Base-by-base conservation (phyloP, 2,329 filamentous ascomycete species). In the Colletotrichum kahawae region DNA sequence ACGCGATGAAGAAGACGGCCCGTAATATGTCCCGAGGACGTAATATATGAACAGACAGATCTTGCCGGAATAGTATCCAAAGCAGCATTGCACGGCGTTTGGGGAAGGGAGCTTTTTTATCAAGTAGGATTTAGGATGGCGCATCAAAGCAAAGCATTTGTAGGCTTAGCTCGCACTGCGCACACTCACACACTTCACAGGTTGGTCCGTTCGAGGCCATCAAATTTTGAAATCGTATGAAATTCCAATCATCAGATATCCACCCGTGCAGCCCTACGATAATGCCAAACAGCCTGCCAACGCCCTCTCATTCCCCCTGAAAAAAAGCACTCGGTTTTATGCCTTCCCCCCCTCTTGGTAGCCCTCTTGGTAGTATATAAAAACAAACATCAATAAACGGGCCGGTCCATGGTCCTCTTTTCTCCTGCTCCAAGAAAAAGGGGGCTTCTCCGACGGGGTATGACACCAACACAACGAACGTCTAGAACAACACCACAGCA, bases 61-160 rank as follows among this genome's bases (percentile, higher is more conserved):
- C 12, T 66, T 60, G 24, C 27, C 43, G 24, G 27, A 36, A 57
- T 64, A 38, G 54, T 68, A 33, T 72, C 18, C 33, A 54, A 48
- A 70, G 54, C 56, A 72, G 82, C 83, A 84, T 84, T 81, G 83
- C 79, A 82, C 74, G 83, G 83, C 80, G 83, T 84, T 83, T 76
- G 56, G 43, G 43, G 4, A 31, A 74, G 76, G 57, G 69, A 78
- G 43, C 5, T 43, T 67, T 66, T 31, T 60, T 24, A 33, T 14
- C 57, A 33, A 27, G 18, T n/a, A 33, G 8, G 31, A 8, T 60
- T 60, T 14, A 21, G 57, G 57, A 14, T 60, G 16, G 31, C 27
- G 27, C 43, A 51, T 21, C 43, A 51, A 51, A 33, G 29, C 31
- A 21, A 60, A 21, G 57, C 57, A 36, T 24, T 60, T 2, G 27